Conservation (phyloP, 2,329 filamentous ascomycete species). For the Bipolaris bicolor region DNA sequence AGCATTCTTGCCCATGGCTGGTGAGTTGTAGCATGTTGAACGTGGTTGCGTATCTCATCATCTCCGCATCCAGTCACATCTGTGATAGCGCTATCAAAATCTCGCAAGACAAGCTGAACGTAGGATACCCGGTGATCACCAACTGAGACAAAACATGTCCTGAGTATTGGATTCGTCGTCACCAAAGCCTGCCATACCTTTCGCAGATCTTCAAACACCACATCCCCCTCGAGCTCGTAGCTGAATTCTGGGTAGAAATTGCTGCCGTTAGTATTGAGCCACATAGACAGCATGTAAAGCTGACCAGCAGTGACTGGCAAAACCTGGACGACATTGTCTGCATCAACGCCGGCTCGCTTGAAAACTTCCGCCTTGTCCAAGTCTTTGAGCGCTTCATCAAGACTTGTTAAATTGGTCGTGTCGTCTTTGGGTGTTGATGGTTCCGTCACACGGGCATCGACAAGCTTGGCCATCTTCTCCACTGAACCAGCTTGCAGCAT, state of each 20-base stretch:
- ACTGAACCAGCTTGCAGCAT: slow-evolving; percentile 72
- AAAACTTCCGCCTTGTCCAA: slow-evolving; percentile 54
- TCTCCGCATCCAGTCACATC: slow-evolving; percentile 26
- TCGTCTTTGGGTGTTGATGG: not conserved
- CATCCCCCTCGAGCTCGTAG: slow-evolving; percentile 58
- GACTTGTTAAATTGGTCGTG: slow-evolving; percentile 10
- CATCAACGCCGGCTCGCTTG: slow-evolving; percentile 49
- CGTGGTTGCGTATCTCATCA: slow-evolving; percentile 1
- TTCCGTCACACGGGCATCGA: slow-evolving; percentile 24
- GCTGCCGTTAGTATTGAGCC: slow-evolving; percentile 69
- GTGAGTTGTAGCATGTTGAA: not conserved
- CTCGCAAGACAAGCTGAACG: slow-evolving; percentile 66
- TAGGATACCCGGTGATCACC: slow-evolving; percentile 58
- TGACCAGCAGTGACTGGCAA: slow-evolving; percentile 80
- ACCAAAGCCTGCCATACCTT: slow-evolving; percentile 68
- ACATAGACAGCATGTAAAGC: slow-evolving; percentile 77
- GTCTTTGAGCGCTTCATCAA: slow-evolving; percentile 36
- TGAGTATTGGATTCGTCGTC: slow-evolving; percentile 65
- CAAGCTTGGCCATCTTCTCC: slow-evolving; percentile 63
- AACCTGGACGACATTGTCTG: slow-evolving; percentile 59
- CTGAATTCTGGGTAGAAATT: slow-evolving; percentile 78
- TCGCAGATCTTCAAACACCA: slow-evolving; percentile 54
- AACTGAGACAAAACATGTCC: slow-evolving; percentile 69
- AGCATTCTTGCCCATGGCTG: slow-evolving; percentile 49
- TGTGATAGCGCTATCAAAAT: slow-evolving; percentile 45